phyloP scores from a whole-genome alignment of 805 yeast species.

The Kodamaea nitidulidarum region DNA sequence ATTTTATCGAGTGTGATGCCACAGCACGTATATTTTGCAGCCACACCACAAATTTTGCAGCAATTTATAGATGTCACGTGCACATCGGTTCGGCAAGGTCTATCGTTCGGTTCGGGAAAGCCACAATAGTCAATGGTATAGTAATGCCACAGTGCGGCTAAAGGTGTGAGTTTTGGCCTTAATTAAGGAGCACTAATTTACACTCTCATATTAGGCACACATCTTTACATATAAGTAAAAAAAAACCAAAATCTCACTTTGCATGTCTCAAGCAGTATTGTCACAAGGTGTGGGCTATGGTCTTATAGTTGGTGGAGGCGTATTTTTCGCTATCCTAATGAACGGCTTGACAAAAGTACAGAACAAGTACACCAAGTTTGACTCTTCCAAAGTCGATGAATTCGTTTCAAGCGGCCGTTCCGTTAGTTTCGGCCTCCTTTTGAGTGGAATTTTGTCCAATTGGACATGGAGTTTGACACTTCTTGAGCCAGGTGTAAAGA shows the following conservation, averaged over 20 bases:
- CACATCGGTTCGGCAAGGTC: neutral
- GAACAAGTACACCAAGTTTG: slow-evolving; percentile 13
- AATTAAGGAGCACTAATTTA: too few relatives aligned
- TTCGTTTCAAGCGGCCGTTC: slow-evolving; percentile 16
- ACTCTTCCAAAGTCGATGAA: slow-evolving; percentile 16
- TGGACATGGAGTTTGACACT: slow-evolving; percentile 28
- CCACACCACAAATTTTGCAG: slow-evolving; percentile 1
- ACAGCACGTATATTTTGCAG: neutral
- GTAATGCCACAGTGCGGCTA: neutral
- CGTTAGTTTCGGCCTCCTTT: slow-evolving; percentile 15
- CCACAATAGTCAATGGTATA: neutral
- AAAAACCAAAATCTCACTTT: too few relatives aligned
- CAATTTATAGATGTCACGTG: neutral
- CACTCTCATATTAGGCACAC: too few relatives aligned
- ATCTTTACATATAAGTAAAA: too few relatives aligned
- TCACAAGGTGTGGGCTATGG: slow-evolving; percentile 18
- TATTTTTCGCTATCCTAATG: slow-evolving; percentile 16
- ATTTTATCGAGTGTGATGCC: too few relatives aligned
- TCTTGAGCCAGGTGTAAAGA: slow-evolving; percentile 20
- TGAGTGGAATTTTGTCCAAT: slow-evolving; percentile 22
- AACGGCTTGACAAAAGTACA: slow-evolving; percentile 14
- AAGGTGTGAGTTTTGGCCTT: too few relatives aligned
- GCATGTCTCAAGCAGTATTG: slow-evolving; percentile 7
- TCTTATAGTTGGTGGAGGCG: slow-evolving; percentile 15
- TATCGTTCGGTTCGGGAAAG: neutral